Evolutionary conservation across 345 rosid species (phyloP), one percentile per base, ranked within the genome.

Genomic region (Salix dunnii): DNA sequence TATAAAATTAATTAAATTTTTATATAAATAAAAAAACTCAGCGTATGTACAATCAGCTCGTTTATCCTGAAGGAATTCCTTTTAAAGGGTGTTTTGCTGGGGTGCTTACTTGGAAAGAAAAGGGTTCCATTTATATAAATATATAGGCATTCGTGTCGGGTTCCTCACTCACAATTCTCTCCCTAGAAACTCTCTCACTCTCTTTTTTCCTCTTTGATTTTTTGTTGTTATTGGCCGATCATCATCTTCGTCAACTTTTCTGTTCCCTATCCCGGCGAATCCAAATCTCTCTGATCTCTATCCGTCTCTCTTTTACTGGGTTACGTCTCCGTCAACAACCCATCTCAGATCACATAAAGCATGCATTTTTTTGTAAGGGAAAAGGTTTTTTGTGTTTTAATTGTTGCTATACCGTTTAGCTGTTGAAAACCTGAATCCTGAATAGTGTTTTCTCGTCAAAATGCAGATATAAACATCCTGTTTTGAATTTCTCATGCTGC

Each of bases 211-310:
- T 43, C 55, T 40, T 61, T 38, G 20, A 2, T 17, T 53, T 51
- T 23, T 31, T 69, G 30, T 16, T 71, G 51, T 74, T 64, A 66
- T 71, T 74, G 84, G 84, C 87, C 80, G 86, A 88, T 84, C 87
- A 85, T 17, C 85, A 84, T 85, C 82, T 82, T 83, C 81, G 40
- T 58, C 77, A 67, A 36, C 82, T 83, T 83, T 87, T 82, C 87
- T 79, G 62, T 72, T 25, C 70, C 53, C 5, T 74, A 18, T 55
- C 67, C 63, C 75, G 53, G 33, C 49, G 49, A 65, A 73, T 68
- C 63, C 58, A 27, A 68, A 73, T 72, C 72, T 74, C 67, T 68
- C 74, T 79, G 85, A 83, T 87, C 81, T 85, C 87, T 74, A 76
- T 71, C 74, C 61, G 70, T 62, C 78, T 78, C n/a, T 27, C 58